Percentiles rank a stretch among this genome's conserved stretches.
These are phyloP conservation scores for Scedosporium dehoogii DNA, from an alignment of 2,329 filamentous ascomycete species.

Conservation along the genomic window DNA sequence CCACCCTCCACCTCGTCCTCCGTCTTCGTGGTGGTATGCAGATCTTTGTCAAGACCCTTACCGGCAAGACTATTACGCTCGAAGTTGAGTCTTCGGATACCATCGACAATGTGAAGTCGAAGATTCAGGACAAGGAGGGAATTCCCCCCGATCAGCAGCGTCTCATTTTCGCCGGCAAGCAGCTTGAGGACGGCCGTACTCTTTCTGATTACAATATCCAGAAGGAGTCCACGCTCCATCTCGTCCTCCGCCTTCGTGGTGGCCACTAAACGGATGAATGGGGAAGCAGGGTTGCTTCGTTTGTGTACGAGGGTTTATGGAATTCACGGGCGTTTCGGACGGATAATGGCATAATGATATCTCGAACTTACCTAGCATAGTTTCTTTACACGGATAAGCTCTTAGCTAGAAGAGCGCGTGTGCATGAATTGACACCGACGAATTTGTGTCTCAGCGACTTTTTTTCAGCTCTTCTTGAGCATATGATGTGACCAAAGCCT, in stretches of 20 bases:
- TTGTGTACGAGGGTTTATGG: not conserved
- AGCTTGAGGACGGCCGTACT: constrained; percentile 84
- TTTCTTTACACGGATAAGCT: not conserved
- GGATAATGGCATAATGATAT: constrained; percentile 1
- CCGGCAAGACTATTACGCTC: constrained; percentile 88
- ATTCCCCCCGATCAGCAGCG: constrained; percentile 94
- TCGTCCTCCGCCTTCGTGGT: constrained; percentile 73
- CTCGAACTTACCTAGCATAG: constrained; percentile 1
- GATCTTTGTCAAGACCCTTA: constrained; percentile 79
- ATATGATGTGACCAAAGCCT: not conserved
- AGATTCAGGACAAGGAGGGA: constrained; percentile 90
- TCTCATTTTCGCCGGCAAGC: constrained; percentile 88
- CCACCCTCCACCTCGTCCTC: constrained; percentile 70
- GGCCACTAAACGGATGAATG: constrained; percentile 42
- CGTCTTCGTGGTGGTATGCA: constrained; percentile 80
- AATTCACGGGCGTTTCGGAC: constrained; percentile 1
- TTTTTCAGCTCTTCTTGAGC: not conserved
- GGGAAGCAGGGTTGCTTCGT: not conserved
- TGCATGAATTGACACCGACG: not conserved
- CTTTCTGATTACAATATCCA: constrained; percentile 96
- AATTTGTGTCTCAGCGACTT: not conserved
- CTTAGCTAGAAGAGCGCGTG: not conserved
- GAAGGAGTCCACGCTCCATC: constrained; percentile 74
- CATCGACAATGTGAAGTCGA: constrained; percentile 88
- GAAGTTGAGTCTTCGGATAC: constrained; percentile 86